Percentiles rank a stretch among this genome's conserved stretches.
Conservation (phyloP, 441 rosid species). For the Syzygium syzygioides region DNA sequence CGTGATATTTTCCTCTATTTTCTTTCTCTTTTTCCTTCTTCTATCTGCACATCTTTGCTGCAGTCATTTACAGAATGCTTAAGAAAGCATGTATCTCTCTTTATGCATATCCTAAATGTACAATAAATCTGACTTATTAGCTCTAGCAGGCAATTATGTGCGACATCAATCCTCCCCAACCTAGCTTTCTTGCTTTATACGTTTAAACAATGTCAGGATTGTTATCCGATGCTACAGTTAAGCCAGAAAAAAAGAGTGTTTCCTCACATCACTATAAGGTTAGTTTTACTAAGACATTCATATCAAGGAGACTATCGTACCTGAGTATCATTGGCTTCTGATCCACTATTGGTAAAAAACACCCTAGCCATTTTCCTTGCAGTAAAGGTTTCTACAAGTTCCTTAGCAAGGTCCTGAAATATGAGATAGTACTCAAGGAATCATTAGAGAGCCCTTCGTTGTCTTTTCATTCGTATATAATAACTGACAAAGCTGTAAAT, state of each 20-base stretch:
- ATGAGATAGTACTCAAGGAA: background rate
- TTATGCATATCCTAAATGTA: background rate
- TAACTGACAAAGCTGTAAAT: background rate
- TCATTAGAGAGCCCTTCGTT: background rate
- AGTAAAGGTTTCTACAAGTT: constrained; percentile 74
- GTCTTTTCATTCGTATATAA: background rate
- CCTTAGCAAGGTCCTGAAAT: constrained; percentile 85
- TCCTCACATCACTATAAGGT: background rate
- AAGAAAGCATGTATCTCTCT: background rate
- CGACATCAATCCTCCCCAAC: background rate
- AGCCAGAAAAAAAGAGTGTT: background rate
- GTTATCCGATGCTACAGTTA: background rate
- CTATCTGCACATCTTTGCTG: background rate
- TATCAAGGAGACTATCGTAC: constrained; percentile 12
- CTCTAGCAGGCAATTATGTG: background rate
- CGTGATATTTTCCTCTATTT: background rate
- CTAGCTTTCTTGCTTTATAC: background rate
- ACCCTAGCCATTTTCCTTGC: constrained; percentile 84
- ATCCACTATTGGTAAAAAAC: constrained; percentile 91
- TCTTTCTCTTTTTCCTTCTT: background rate
- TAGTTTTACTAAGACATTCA: background rate
- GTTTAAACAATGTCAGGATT: background rate
- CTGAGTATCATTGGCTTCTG: constrained; percentile 98
- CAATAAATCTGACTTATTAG: background rate
- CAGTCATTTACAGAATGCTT: background rate